A percentile compares a stretch with the other conserved stretches of the same genome.
Conservation (phyloP, 2,329 filamentous ascomycete genomes). For the Sporothrix euskadiensis region DNA sequence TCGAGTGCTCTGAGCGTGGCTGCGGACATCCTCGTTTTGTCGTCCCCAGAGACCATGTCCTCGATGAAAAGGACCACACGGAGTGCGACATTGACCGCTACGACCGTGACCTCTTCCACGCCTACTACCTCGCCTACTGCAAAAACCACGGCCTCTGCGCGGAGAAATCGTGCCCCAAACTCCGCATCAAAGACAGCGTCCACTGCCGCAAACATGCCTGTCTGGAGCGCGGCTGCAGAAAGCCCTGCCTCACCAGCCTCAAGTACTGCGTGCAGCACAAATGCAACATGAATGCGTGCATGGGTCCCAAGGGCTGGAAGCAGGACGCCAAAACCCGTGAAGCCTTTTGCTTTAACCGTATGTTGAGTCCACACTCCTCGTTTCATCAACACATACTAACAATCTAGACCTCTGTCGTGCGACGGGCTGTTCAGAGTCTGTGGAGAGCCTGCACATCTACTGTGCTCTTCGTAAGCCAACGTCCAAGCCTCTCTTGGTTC, state of each 20-base stretch:
- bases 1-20: constrained; percentile 20
- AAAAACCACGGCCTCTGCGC: constrained; percentile 24
- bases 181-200: constrained; percentile 15
- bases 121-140: constrained; percentile 29
- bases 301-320: constrained; percentile 26
- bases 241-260: neutral
- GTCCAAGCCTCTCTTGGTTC: no score
- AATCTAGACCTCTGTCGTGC: constrained; percentile 27
- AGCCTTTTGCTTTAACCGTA: constrained; percentile 28
- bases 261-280: constrained; percentile 27
- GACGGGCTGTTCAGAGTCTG: neutral
- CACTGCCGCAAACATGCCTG: constrained; percentile 31
- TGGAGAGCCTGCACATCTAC: constrained; percentile 19
- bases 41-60: neutral
- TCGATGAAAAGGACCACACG: constrained; percentile 10
- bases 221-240: constrained; percentile 27
- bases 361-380: neutral
- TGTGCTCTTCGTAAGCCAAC: constrained; percentile 24
- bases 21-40: constrained; percentile 15
- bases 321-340: constrained; percentile 24
- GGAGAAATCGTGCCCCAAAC: neutral
- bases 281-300: constrained; percentile 21
- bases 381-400: neutral
- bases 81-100: constrained; percentile 28
- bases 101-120: constrained; percentile 22